Evolutionary conservation across 148 eudicot genomes (phyloP).

Genomic region (Polygonum maritimum): DNA sequence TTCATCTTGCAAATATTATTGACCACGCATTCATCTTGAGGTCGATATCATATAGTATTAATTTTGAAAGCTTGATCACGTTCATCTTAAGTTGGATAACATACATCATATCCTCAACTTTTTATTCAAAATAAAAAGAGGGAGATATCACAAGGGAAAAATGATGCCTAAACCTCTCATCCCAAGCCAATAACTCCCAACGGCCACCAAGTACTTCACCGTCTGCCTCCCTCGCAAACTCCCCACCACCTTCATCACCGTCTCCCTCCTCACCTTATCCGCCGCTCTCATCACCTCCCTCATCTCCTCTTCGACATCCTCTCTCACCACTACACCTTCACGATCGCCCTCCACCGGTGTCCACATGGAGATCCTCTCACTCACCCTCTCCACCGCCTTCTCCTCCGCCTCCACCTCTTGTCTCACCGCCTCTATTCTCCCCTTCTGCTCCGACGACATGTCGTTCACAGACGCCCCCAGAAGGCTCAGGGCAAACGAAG

Average conservation of each 20-base stretch:
- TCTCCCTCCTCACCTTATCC: not conserved
- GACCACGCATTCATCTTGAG: no score
- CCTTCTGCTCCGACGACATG: not conserved
- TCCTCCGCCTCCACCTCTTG: constrained; percentile 5
- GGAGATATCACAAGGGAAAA: not conserved
- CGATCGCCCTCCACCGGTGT: no score
- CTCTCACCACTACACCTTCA: no score
- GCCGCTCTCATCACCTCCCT: not conserved
- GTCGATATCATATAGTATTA: no score
- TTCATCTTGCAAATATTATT: no score
- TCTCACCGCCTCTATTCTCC: not conserved
- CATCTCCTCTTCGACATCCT: not conserved
- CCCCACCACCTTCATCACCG: not conserved
- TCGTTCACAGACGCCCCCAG: not conserved
- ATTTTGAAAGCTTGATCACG: no score
- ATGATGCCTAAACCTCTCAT: not conserved
- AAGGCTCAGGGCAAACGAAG: not conserved
- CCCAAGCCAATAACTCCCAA: not conserved
- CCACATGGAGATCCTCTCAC: not conserved
- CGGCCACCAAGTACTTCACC: constrained; percentile 6
- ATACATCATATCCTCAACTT: no score
- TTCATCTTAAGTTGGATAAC: no score
- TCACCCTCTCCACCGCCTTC: not conserved
- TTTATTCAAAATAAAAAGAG: no score
- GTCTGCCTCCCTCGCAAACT: not conserved